Evolutionary conservation across 306 rosid species (phyloP), one percentile per base, ranked within the genome.

Genomic region (Gastrolobium villosum): DNA sequence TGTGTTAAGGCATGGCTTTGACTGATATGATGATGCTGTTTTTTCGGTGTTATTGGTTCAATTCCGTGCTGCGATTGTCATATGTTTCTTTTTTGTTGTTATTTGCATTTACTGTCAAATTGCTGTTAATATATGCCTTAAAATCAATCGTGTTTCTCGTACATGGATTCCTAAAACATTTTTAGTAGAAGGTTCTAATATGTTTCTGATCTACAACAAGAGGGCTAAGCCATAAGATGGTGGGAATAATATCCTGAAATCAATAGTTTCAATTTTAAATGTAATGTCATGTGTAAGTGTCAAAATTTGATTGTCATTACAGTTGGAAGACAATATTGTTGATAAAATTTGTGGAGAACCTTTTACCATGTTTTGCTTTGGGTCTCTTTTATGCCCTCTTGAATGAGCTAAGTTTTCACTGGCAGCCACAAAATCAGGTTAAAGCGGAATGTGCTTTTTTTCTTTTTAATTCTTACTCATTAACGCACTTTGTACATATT

Each of bases 191-290:
- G 7, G 59, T 50, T 20, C 48, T 40, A 48, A 6, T 75, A 37
- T 79, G 43, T 4, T 34, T 73, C 39, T 32, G 39, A n/a, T 74
- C 41, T 28, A 53, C 45, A 74, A 74, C 39, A 15, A 74, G 30
- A 68, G 50, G 48, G 9, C 52, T 66, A 59, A 79, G 36, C 37
- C 37, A n/a, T 59, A 71, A 43, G 44, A 32, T 57, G 61, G 65
- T 46, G 76, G 83, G 40, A 70, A 65, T 65, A 68, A 53, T 74
- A 68, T 74, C 48, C 31, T 50, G n/a, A 36, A 49, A 70, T 50
- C 14, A 44, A 50, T 14, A 32, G 13, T 79, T 72, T 55, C 72
- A 62, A 30, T 36, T 66, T 49, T 59, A 53, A 30, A 8, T 49
- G 48, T 69, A 34, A 50, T 35, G 7, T 7, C 40, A 39, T 35